Evolutionary conservation across 306 rosid genomes (phyloP).

Genomic region (Crataegus laevigata): DNA sequence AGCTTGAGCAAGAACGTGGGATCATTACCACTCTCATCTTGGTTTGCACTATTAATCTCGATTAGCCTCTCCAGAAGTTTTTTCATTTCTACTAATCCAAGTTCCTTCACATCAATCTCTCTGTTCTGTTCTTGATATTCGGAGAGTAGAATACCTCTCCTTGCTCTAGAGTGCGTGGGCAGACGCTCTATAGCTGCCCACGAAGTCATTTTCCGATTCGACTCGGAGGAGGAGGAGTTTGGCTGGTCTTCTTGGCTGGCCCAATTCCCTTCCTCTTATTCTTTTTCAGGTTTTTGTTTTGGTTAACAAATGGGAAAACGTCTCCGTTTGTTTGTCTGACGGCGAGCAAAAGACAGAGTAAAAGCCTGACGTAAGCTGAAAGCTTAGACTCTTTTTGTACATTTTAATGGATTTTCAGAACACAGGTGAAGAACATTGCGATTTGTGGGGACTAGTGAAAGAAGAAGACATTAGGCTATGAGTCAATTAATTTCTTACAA

Average conservation of each 20-base stretch:
- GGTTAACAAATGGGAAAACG: no score
- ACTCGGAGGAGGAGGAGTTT: neutral
- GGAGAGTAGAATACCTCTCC: neutral
- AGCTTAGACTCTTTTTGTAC: no score
- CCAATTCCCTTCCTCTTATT: no score
- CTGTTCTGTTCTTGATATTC: neutral
- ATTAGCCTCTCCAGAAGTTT: neutral
- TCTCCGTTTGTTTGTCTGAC: no score
- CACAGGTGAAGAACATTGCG: no score
- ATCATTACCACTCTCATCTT: neutral
- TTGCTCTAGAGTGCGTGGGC: neutral
- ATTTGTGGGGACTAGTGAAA: no score
- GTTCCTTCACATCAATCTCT: neutral
- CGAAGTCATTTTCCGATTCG: neutral
- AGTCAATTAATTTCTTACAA: no score
- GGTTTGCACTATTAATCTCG: neutral
- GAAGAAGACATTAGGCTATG: no score
- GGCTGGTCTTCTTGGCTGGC: neutral
- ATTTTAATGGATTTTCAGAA: no score
- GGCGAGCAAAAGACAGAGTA: no score
- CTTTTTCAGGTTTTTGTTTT: no score
- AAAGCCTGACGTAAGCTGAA: no score
- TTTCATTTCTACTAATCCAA: neutral
- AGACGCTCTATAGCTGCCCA: slow-evolving; percentile 3
- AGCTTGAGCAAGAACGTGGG: neutral